Evolutionary conservation across 2,329 filamentous ascomycete species (phyloP).

Genomic region (Penicillium sp.): DNA sequence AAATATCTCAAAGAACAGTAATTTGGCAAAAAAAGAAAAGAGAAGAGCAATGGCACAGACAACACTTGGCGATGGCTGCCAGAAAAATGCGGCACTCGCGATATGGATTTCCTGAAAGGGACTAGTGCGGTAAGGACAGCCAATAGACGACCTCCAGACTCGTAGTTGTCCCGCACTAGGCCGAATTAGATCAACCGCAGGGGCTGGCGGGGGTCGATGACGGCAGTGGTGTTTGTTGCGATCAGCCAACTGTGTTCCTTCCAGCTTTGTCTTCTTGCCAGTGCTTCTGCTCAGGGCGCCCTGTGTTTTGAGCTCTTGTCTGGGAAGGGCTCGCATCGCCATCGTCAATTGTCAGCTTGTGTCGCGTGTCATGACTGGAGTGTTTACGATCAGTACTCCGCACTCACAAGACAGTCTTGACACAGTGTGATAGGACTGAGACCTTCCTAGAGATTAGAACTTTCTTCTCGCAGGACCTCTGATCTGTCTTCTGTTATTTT

Average conservation of each 20-base stretch:
- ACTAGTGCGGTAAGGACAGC: background rate
- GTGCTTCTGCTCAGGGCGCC: no score
- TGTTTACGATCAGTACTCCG: background rate
- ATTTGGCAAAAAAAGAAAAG: background rate
- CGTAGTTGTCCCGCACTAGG: constrained; percentile 10
- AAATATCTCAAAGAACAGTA: no score
- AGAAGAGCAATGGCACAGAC: background rate
- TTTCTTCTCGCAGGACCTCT: background rate
- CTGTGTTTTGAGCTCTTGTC: background rate
- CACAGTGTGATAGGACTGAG: background rate
- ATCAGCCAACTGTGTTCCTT: background rate
- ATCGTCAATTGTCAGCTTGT: background rate
- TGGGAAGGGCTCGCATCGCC: background rate
- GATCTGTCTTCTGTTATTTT: background rate
- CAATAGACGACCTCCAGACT: constrained; percentile 14
- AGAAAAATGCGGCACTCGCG: no score
- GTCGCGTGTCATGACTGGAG: background rate
- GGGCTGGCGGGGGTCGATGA: constrained; percentile 12
- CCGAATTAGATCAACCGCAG: background rate
- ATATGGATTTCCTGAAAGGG: background rate
- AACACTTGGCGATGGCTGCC: background rate
- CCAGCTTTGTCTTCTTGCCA: background rate
- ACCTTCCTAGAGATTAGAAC: background rate
- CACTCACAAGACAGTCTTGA: no score
- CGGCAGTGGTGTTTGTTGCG: constrained; percentile 8